Evolutionary conservation across 2,329 filamentous ascomycete genomes (phyloP), one percentile per base, ranked within the genome.

Genomic region (Amphichorda felina): DNA sequence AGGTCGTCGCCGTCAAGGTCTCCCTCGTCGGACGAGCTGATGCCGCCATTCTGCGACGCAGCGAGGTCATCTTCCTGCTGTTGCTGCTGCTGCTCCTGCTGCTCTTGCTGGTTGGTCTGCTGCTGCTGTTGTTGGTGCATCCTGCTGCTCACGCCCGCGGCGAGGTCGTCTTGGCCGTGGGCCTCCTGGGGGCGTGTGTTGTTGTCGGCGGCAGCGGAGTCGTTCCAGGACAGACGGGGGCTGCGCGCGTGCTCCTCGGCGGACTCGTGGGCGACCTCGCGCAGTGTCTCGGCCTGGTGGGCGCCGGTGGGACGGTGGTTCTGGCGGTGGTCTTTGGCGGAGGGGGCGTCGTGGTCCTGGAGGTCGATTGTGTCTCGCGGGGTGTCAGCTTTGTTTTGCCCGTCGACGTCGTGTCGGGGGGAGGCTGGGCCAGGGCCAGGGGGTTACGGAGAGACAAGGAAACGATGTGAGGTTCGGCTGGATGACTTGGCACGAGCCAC

Each of bases 341-440:
- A 91, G 24, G 87, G 86, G 40, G 81, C 69, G 51, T 79, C 67
- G 52, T 78, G 82, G 60, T 86, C 76, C 70, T 96, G 91, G 35
- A 96, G 77, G 63, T 96, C 91, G 61, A 95, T 82, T 43, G 89
- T 93, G 66, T 96, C 89, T 94, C 38, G 31, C 24, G 5, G 17
- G 11, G 13, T 10, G 27, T 35, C 25, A 35, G 16, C 18, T 18
- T 5, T 35, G 7, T 29, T 7, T 33, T 19, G 9, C 5, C 5
- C 8, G 24, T 14, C 11, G 16, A 33, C 15, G 13, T 7, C n/a
- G n/a, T n/a, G n/a, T 18, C 28, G 28, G n/a, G 8, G 15, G 10
- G 14, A 30, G 17, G 18, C 17, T 21, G 18, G 18, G 30, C 4
- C 9, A 33, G 30, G 14, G n/a, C 19, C 9, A 35, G 15, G 17